These are phyloP conservation scores for Arthrinium phaeospermum DNA, from an alignment of 2,329 filamentous ascomycete genomes.

Conservation along the genomic window DNA sequence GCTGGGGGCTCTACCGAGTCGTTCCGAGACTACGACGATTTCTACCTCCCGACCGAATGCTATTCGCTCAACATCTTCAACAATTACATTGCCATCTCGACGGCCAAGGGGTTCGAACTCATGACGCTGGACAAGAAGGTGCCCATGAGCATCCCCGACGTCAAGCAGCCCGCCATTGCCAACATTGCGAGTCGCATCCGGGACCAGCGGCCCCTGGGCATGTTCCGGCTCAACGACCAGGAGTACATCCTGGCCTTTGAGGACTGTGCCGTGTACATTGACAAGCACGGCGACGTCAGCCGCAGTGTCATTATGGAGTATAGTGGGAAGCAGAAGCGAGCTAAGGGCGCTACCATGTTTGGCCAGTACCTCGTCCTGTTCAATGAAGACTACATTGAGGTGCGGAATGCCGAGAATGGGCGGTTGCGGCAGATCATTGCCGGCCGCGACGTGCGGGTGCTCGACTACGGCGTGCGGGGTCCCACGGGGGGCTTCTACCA, in stretches of 20 bases:
- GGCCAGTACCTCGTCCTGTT: slow-evolving; percentile 92
- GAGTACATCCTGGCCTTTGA: slow-evolving; percentile 95
- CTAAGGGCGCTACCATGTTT: slow-evolving; percentile 84
- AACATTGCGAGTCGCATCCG: slow-evolving; percentile 85
- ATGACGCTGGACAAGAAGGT: slow-evolving; percentile 97
- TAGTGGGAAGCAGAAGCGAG: slow-evolving; percentile 82
- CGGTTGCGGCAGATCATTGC: slow-evolving; percentile 92
- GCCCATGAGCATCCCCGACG: slow-evolving; percentile 89
- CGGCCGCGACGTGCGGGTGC: slow-evolving; percentile 84
- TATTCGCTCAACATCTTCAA: slow-evolving; percentile 97
- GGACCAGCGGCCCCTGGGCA: slow-evolving; percentile 85
- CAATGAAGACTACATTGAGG: slow-evolving; percentile 95
- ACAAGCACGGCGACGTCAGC: slow-evolving; percentile 96
- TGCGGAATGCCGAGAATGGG: slow-evolving; percentile 95
- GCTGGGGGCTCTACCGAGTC: slow-evolving; percentile 83
- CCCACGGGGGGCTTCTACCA: slow-evolving; percentile 56
- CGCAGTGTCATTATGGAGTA: slow-evolving; percentile 98
- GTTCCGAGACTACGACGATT: slow-evolving; percentile 98
- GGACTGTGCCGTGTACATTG: slow-evolving; percentile 96
- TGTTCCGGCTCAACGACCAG: slow-evolving; percentile 92
- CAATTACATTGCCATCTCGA: slow-evolving; percentile 88
- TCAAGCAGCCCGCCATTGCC: slow-evolving; percentile 77
- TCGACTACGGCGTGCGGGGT: slow-evolving; percentile 81
- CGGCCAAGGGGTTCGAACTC: slow-evolving; percentile 91
- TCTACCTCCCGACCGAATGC: slow-evolving; percentile 96